Evolutionary conservation across 2,329 filamentous ascomycete species (phyloP).

Genomic region (Microdochium paspali): DNA sequence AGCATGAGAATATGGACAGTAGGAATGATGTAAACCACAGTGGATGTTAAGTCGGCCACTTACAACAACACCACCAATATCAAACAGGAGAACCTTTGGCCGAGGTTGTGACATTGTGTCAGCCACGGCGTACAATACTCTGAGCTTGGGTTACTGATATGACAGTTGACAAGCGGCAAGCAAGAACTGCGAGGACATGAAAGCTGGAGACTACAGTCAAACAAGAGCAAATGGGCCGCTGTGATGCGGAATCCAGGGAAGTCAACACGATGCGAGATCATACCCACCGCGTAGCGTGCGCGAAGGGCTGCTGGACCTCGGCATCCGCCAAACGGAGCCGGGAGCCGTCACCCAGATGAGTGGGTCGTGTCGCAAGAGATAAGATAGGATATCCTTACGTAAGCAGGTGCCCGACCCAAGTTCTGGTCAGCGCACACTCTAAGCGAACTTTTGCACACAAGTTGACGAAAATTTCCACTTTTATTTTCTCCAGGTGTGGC

Average conservation of each 20-base stretch:
- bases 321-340: not conserved
- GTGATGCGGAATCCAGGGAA: not conserved
- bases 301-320: not conserved
- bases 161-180: too few relatives aligned
- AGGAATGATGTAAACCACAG: not conserved
- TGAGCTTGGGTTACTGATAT: too few relatives aligned
- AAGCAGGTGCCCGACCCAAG: constrained; percentile 2
- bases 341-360: not conserved
- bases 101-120: constrained; percentile 32
- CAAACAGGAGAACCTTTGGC: constrained; percentile 77
- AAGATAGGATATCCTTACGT: not conserved
- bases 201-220: not conserved
- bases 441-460: constrained; percentile 28
- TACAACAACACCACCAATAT: constrained; percentile 96
- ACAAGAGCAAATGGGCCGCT: not conserved
- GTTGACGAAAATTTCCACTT: constrained; percentile 19
- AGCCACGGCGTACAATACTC: too few relatives aligned
- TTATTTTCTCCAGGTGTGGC: constrained; percentile 11
- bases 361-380: not conserved
- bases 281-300: not conserved
- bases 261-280: not conserved
- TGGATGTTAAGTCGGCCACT: too few relatives aligned
- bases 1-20: not conserved
- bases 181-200: too few relatives aligned
- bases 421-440: constrained; percentile 3